Evolutionary conservation across 257 asterid genomes (phyloP).

Genomic region (Fraxinus excelsior): DNA sequence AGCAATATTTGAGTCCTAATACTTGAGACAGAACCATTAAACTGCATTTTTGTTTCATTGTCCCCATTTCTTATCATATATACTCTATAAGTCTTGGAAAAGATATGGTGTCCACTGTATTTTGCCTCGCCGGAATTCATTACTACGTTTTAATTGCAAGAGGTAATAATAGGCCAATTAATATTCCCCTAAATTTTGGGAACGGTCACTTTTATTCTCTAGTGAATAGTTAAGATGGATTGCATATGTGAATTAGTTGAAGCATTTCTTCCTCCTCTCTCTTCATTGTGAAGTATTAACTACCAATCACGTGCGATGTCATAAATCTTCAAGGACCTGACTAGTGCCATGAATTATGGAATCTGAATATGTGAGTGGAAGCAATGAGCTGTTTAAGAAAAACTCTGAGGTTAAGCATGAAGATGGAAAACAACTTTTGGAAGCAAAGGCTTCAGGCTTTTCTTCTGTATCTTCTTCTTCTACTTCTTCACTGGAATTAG

Average conservation of each 20-base stretch:
- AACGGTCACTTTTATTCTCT: not conserved
- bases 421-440: conserved; percentile 16
- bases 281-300: conserved; percentile 15
- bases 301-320: conserved; percentile 5
- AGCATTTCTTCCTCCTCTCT: not conserved
- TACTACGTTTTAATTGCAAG: not conserved
- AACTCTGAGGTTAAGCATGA: conserved; percentile 25
- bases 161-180: not conserved
- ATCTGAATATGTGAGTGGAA: conserved; percentile 34
- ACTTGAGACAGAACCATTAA: not conserved
- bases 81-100: not conserved
- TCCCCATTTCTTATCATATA: not conserved
- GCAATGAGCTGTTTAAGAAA: conserved; percentile 14
- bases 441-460: conserved; percentile 9
- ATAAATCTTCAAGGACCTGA: conserved; percentile 11
- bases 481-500: conserved; percentile 35
- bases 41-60: not conserved
- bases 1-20: not conserved
- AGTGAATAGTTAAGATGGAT: not conserved
- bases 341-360: conserved; percentile 38
- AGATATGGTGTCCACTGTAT: not conserved
- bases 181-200: not conserved
- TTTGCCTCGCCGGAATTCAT: not conserved
- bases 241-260: not conserved
- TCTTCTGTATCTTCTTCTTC: conserved; percentile 25